Evolutionary conservation across 768 basidiomycete species (phyloP).

Genomic region (Mycena vitilis): DNA sequence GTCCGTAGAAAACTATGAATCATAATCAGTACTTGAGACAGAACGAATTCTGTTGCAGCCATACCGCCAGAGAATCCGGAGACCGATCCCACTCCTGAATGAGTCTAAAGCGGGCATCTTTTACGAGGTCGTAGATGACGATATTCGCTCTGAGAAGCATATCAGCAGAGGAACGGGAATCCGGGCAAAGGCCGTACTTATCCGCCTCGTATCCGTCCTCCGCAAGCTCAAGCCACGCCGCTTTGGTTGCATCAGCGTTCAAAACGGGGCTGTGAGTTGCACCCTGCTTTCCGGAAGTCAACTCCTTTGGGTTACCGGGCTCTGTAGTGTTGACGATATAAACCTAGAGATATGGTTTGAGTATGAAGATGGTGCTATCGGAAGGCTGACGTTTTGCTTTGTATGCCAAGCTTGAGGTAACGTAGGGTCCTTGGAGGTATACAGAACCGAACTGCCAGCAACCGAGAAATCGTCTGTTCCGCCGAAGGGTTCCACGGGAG

Average conservation of each 20-base stretch:
- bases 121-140: conserved; percentile 80
- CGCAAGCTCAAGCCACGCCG: conserved; percentile 90
- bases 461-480: conserved; percentile 85
- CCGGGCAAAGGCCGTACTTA: conserved; percentile 54
- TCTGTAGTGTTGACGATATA: conserved; percentile 75
- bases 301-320: conserved; percentile 62
- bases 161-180: conserved; percentile 6
- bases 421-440: conserved; percentile 87
- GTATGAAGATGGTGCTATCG: conserved; percentile 19
- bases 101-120: conserved; percentile 75
- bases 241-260: conserved; percentile 72
- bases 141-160: conserved; percentile 69
- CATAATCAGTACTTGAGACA: conserved; percentile 10
- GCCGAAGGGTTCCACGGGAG: conserved; percentile 90
- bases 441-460: conserved; percentile 74
- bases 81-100: conserved; percentile 91
- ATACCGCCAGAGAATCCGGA: conserved; percentile 68
- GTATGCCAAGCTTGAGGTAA: conserved; percentile 88
- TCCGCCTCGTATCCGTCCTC: conserved; percentile 93
- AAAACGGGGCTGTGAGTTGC: conserved; percentile 83
- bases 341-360: conserved; percentile 55
- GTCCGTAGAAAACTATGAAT: conserved; percentile 76
- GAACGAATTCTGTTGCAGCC: conserved; percentile 43
- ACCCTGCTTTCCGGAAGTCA: conserved; percentile 89
- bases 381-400: conserved; percentile 75